Percentiles rank a stretch among this genome's conserved stretches.
Conservation (phyloP, 805 yeast genomes). For the Ogataea salicorniae region DNA sequence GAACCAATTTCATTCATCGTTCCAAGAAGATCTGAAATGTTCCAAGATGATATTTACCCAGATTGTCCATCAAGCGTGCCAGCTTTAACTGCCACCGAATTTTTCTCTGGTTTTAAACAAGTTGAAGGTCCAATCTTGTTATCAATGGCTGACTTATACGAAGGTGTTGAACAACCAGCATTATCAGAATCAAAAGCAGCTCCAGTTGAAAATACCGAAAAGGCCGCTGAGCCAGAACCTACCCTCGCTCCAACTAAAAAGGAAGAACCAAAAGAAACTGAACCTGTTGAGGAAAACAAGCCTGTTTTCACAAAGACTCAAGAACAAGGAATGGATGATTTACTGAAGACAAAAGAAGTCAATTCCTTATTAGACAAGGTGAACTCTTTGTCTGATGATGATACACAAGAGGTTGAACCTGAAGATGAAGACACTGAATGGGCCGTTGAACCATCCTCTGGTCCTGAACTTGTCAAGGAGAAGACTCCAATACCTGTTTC, state of each 20-base stretch:
- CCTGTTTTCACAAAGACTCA: constrained; percentile 25
- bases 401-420: constrained; percentile 28
- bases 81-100: constrained; percentile 75
- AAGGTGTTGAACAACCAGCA: constrained; percentile 61
- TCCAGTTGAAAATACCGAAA: constrained; percentile 11
- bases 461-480: constrained; percentile 3
- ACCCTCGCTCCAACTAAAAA: background rate
- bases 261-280: background rate
- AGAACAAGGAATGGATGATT: constrained; percentile 41
- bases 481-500: background rate
- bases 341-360: constrained; percentile 45
- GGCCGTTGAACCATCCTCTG: constrained; percentile 9
- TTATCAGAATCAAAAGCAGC: constrained; percentile 36
- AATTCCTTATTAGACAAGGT: constrained; percentile 43
- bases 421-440: constrained; percentile 26
- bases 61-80: constrained; percentile 80
- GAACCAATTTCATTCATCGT: constrained; percentile 92
- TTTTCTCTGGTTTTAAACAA: constrained; percentile 63
- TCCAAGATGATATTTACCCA: constrained; percentile 90
- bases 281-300: constrained; percentile 4
- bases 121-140: constrained; percentile 80
- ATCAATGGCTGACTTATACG: constrained; percentile 70
- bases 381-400: constrained; percentile 35
- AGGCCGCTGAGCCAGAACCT: constrained; percentile 19
- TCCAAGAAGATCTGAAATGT: constrained; percentile 89